Base-by-base conservation (phyloP, 169 alveolate species). In the Eimeria zaria region DNA sequence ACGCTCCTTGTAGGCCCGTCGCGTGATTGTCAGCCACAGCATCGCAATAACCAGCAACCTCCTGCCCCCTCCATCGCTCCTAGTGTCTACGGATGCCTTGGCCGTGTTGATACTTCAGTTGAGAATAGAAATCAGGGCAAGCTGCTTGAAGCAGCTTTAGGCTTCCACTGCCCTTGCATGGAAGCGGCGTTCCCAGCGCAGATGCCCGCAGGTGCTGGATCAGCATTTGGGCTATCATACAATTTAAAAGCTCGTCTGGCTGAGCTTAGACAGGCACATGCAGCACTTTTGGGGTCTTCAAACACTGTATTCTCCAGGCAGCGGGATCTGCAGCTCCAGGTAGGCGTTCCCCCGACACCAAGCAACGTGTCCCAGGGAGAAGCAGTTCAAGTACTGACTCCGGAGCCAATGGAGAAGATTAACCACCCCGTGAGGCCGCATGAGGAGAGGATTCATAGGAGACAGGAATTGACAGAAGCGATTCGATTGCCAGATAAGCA, bases 141-240 rank as follows among this genome's bases (percentile, higher is more conserved):
- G 48, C 16, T 87, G n/a, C 94, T 87, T 33, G 69, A 87, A 48
- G 64, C 80, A n/a, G 74, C 94, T 62, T 33, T 87, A 46, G 94
- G 94, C 64, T 87, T 87, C 48, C 51, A 60, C 48, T 87, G 94
- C 83, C 94, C 58, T 8, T 87, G 94, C 67, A 87, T 87, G 94
- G 84, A 55, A 51, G 78, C 69, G 33, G 91, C 51, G 36, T 14
- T 36, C 44, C 74, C 91, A 33, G 46, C 64, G 74, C 76, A 60
- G 74, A 39, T 55, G 91, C 91, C 78, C 91, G 7, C 39, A 39
- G 60, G 36, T 20, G 58, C 51, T 60, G 46, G 55, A 58, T 55
- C 91, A 55, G 60, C 51, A 22, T n/a, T 9, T 30, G 76, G 60
- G 78, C 74, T 53, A n/a, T 24, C 36, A 39, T 53, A 8, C 41